These are phyloP conservation scores for Amauroascus verrucosus DNA, from an alignment of 2,329 filamentous ascomycete genomes.

Conservation along the genomic window DNA sequence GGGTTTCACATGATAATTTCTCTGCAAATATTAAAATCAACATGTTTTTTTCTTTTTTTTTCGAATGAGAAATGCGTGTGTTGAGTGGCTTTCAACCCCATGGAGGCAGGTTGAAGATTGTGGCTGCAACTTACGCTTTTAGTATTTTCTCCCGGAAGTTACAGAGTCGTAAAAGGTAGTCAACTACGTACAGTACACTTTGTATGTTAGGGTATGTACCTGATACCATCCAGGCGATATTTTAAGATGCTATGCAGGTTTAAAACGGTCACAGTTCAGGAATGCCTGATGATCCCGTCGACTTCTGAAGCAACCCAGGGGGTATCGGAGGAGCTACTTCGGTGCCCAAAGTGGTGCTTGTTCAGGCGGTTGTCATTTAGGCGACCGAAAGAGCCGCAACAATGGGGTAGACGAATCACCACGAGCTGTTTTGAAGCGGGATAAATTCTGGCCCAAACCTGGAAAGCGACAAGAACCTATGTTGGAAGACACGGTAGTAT, in stretches of 20 bases:
- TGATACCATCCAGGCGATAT: no score
- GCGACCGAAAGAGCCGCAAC: slow-evolving; percentile 8
- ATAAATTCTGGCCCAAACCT: neutral
- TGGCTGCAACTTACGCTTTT: no score
- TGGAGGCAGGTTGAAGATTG: no score
- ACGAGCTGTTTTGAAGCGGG: no score
- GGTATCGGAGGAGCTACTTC: neutral
- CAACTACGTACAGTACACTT: no score
- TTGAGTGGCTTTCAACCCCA: no score
- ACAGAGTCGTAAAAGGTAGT: no score
- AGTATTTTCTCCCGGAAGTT: no score
- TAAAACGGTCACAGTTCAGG: neutral
- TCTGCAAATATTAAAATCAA: neutral
- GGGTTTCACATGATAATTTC: neutral
- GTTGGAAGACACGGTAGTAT: slow-evolving; percentile 3
- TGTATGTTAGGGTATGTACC: no score
- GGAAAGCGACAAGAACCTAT: neutral
- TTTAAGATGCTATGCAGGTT: neutral
- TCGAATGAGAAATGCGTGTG: no score
- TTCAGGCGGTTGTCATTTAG: neutral
- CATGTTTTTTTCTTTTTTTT: neutral
- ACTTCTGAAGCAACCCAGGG: neutral
- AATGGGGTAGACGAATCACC: neutral
- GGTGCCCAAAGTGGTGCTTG: slow-evolving; percentile 12
- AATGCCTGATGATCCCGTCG: neutral